Base-by-base conservation (phyloP, 2,329 filamentous ascomycete genomes). In the Ascochyta koolunga region DNA sequence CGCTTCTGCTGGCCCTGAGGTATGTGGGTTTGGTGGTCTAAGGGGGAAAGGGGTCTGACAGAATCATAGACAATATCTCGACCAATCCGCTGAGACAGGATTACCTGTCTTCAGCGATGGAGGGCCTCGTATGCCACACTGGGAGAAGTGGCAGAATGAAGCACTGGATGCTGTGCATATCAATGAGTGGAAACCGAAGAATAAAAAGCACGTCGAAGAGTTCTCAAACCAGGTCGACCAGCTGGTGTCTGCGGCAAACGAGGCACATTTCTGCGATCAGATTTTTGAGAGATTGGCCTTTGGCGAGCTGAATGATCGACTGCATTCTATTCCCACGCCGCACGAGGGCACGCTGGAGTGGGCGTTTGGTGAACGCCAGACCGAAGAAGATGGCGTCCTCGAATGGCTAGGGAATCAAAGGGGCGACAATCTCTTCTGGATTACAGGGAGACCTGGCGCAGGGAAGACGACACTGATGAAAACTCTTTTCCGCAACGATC, bases 391-490 rank as follows among this genome's bases (percentile, higher is more conserved):
- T 4, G 62, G 58, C 2, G 59, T 72, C 21, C 53, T 70, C 15
- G 60, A 68, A 24, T 72, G 69, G 69, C 55, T 72, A 22, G 64
- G 64, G 0, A 61, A 62, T 19, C 58, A 50, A 13, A 60, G 58
- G 16, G 68, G 67, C 8, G 61, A 67, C 27, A 66, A 66, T 42
- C 47, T 72, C 3, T 72, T 68, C 39, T 72, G 67, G 69, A 48
- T 72, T 13, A 68, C 66, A n/a, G 69, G 68, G 11, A 66, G 80
- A 29, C 74, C 79, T 3, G 79, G 79, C 0, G 77, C 77, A 0
- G 79, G 79, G 0, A 82, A 82, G 54, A 80, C 77, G 0, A 80
- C 78, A 0, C 66, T 81, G 1, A 79, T 80, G 66, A 74, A 76
- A 18, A 73, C 74, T 31, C 45, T 69, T 3, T 69, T 70, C 43